A percentile compares a stretch with the other conserved stretches of the same genome.
Conservation (phyloP, 2,329 filamentous ascomycete species). For the Ceratocystis alfenasii region DNA sequence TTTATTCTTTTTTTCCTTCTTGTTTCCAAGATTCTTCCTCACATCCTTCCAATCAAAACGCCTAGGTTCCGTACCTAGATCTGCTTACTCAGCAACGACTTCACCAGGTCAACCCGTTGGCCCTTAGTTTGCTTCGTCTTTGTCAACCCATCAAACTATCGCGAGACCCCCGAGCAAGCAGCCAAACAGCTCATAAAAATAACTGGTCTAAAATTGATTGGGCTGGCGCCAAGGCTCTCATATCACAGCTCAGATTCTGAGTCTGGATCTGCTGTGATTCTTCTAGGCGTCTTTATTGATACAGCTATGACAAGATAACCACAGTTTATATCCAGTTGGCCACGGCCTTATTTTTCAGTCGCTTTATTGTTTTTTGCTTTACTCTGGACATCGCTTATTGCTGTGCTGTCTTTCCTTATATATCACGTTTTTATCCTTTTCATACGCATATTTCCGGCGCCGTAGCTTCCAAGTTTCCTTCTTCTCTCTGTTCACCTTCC, state of each 20-base stretch:
- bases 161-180: background rate
- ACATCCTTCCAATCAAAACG: background rate
- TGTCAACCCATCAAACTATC: too few relatives aligned
- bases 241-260: slow-evolving; percentile 4
- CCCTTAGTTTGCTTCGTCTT: too few relatives aligned
- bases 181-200: too few relatives aligned
- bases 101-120: too few relatives aligned
- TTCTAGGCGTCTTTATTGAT: background rate
- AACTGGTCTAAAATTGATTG: background rate
- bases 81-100: too few relatives aligned
- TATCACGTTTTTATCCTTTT: background rate
- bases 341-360: background rate
- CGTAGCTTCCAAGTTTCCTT: background rate
- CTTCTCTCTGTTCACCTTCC: too few relatives aligned
- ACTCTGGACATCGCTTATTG: background rate
- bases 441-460: background rate
- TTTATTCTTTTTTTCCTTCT: background rate
- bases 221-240: background rate
- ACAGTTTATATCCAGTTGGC: background rate
- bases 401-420: background rate
- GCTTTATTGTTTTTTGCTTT: slow-evolving; percentile 8
- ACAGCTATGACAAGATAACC: slow-evolving; percentile 1
- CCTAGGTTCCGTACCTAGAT: background rate
- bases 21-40: background rate
- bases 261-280: background rate